These are phyloP conservation scores for Debaryomycetaceae sp. DNA, from an alignment of 1,139 yeast species.

Conservation along the genomic window DNA sequence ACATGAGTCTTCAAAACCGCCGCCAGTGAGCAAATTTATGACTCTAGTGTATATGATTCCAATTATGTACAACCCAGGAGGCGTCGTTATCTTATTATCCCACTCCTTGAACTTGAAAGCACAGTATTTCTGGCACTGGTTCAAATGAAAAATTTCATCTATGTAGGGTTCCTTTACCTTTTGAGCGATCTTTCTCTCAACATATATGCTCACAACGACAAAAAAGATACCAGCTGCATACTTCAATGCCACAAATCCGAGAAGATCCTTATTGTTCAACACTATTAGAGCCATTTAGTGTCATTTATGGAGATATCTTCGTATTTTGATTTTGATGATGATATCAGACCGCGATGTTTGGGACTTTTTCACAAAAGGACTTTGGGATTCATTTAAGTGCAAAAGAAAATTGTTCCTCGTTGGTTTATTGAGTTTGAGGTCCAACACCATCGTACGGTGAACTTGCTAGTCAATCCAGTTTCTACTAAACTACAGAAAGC, in stretches of 20 bases:
- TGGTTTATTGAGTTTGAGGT: background rate
- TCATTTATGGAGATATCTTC: background rate
- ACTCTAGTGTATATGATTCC: conserved; percentile 50
- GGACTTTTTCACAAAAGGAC: background rate
- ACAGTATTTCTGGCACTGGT: conserved; percentile 72
- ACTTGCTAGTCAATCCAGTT: background rate
- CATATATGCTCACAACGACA: conserved; percentile 12
- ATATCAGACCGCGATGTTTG: background rate
- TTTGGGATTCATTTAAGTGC: background rate
- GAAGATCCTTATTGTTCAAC: conserved; percentile 2
- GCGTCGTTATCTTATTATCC: conserved; percentile 94
- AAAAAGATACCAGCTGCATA: conserved; percentile 9
- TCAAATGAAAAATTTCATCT: conserved; percentile 84
- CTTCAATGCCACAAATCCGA: conserved; percentile 1
- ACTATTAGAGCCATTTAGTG: conserved; percentile 11
- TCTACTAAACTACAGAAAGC: background rate
- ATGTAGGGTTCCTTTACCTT: conserved; percentile 43
- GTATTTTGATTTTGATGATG: background rate
- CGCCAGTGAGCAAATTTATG: conserved; percentile 14
- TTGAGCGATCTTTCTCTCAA: conserved; percentile 14
- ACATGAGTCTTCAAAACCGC: conserved; percentile 20
- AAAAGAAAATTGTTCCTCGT: background rate
- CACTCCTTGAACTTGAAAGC: conserved; percentile 58
- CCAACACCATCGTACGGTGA: background rate
- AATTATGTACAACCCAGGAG: conserved; percentile 83